Percentiles rank a stretch among this genome's conserved stretches.
Conservation (phyloP, 2,329 filamentous ascomycete genomes). For the Sporothrix phasma region DNA sequence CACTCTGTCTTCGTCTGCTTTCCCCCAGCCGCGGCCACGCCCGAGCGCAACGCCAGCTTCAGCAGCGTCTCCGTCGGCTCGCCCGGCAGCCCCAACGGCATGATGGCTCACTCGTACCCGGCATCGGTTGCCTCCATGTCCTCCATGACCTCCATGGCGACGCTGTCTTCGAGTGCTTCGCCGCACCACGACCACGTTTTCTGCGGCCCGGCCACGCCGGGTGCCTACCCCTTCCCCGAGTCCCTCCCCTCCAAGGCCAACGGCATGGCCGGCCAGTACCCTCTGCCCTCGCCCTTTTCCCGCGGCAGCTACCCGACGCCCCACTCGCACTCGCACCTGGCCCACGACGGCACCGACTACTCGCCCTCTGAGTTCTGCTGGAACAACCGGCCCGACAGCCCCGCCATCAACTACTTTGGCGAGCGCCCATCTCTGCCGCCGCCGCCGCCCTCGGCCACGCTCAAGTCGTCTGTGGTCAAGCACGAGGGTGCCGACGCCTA, state of each 20-base stretch:
- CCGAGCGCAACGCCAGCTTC: slow-evolving; percentile 17
- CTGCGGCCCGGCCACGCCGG: slow-evolving; percentile 14
- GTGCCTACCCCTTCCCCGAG: slow-evolving; percentile 15
- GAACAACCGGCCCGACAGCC: slow-evolving; percentile 15
- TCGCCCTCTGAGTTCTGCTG: slow-evolving; percentile 18
- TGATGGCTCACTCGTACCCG: slow-evolving; percentile 73
- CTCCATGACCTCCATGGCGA: slow-evolving; percentile 33
- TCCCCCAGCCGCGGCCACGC: slow-evolving; percentile 14
- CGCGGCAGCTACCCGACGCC: slow-evolving; percentile 27
- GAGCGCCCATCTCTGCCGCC: slow-evolving; percentile 16
- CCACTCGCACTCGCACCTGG: neutral
- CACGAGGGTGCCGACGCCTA: neutral
- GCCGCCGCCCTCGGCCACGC: slow-evolving; percentile 16
- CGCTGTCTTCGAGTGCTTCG: neutral
- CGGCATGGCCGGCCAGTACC: slow-evolving; percentile 3
- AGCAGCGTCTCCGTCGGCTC: slow-evolving; percentile 13
- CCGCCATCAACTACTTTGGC: slow-evolving; percentile 23
- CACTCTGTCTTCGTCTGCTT: slow-evolving; percentile 6
- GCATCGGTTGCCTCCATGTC: slow-evolving; percentile 53
- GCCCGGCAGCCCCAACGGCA: slow-evolving; percentile 59
- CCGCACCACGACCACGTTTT: slow-evolving; percentile 4
- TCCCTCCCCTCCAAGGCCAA: slow-evolving; percentile 1
- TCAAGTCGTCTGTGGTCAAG: slow-evolving; percentile 17
- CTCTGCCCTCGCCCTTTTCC: slow-evolving; percentile 10
- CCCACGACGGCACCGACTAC: slow-evolving; percentile 9